A percentile compares a stretch with the other conserved stretches of the same genome.
Conservation (phyloP, 2,329 filamentous ascomycete genomes). For the Macroventuria anomochaeta region DNA sequence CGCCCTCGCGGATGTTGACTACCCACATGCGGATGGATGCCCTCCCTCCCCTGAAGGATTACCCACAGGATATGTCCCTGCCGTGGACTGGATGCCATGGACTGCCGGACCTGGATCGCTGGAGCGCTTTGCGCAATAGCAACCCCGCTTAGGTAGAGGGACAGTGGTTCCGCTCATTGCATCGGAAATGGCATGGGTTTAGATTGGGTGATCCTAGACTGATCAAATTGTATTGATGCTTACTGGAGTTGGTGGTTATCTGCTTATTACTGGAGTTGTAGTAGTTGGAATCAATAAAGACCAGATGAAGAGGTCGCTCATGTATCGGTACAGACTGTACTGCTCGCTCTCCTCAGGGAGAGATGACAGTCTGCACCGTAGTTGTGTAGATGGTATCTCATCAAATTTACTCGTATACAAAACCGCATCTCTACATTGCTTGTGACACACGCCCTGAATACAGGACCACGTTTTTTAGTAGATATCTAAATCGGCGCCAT, state of each 20-base stretch:
- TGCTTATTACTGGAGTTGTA: conserved; percentile 15
- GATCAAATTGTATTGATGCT: conserved; percentile 26
- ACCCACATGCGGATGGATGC: conserved; percentile 36
- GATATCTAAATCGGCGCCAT: too few relatives aligned
- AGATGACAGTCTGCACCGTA: neutral
- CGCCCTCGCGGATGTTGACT: conserved; percentile 33
- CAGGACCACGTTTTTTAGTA: too few relatives aligned
- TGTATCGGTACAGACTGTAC: conserved; percentile 1
- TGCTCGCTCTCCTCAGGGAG: neutral
- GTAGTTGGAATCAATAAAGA: neutral
- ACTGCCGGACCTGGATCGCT: conserved; percentile 25
- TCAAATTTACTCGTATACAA: too few relatives aligned
- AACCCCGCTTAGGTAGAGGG: conserved; percentile 23
- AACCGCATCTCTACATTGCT: too few relatives aligned
- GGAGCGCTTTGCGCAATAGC: conserved; percentile 30
- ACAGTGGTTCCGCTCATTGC: conserved; percentile 35
- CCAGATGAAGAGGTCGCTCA: neutral
- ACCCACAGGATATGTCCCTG: conserved; percentile 34
- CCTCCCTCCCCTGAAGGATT: conserved; percentile 22
- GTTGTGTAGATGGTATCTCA: neutral
- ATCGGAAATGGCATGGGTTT: conserved; percentile 36
- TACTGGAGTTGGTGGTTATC: conserved; percentile 18
- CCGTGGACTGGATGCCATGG: conserved; percentile 32
- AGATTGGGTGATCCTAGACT: conserved; percentile 31
- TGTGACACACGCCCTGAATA: too few relatives aligned